Evolutionary conservation across 192 early-diverging fungal species (phyloP).

Genomic region (Coemansia guatemalensis): DNA sequence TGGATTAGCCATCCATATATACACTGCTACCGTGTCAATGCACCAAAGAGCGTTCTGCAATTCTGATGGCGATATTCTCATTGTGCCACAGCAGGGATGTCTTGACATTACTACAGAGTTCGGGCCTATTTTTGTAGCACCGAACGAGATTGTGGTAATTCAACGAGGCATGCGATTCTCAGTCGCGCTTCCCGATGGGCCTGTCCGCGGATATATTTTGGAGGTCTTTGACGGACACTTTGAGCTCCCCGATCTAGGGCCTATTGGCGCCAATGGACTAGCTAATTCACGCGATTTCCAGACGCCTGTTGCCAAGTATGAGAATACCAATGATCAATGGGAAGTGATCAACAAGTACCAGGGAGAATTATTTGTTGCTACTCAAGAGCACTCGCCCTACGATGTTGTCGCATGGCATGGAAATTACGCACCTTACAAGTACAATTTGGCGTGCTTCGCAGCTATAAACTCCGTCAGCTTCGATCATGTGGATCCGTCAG

Average conservation of each 20-base stretch:
- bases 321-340: constrained; percentile 62
- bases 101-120: constrained; percentile 91
- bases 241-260: constrained; percentile 93
- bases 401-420: constrained; percentile 99
- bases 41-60: constrained; percentile 75
- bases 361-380: constrained; percentile 70
- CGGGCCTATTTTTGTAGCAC: constrained; percentile 75
- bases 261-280: constrained; percentile 94
- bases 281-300: constrained; percentile 95
- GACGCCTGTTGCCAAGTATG: constrained; percentile 80
- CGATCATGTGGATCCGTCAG: constrained; percentile 95
- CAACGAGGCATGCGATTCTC: constrained; percentile 89
- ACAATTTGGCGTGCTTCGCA: constrained; percentile 81
- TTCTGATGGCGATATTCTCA: constrained; percentile 90
- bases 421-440: constrained; percentile 96
- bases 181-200: constrained; percentile 75
- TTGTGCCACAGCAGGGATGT: constrained; percentile 90
- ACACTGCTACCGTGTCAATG: constrained; percentile 78
- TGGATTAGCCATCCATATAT: constrained; percentile 87
- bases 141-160: constrained; percentile 92
- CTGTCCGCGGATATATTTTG: constrained; percentile 85
- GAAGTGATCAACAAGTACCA: constrained; percentile 82
- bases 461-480: constrained; percentile 82
- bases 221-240: constrained; percentile 90
- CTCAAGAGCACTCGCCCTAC: constrained; percentile 83